These are phyloP conservation scores for Cyberlindnera veronae DNA, from an alignment of 805 yeast genomes.

Conservation along the genomic window DNA sequence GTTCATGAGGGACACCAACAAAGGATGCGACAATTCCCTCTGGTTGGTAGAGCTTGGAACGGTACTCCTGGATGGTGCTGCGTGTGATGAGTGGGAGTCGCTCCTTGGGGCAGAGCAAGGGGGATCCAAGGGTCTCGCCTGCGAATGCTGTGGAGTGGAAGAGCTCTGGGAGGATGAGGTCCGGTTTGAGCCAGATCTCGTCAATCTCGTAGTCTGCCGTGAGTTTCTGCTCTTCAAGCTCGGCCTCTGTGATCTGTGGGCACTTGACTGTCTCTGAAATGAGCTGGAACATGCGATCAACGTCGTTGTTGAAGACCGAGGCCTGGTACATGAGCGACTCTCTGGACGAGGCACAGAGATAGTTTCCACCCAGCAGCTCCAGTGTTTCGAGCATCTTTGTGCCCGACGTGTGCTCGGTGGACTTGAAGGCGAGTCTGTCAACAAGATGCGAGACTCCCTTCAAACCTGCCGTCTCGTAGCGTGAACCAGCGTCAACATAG, in stretches of 20 bases:
- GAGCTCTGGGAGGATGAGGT: constrained; percentile 83
- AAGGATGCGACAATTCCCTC: constrained; percentile 81
- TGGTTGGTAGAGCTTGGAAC: constrained; percentile 68
- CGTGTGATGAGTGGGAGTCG: constrained; percentile 53
- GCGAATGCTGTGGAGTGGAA: constrained; percentile 79
- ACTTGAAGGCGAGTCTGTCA: constrained; percentile 83
- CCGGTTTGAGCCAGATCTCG: constrained; percentile 82
- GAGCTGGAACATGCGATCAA: constrained; percentile 71
- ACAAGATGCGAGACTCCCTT: constrained; percentile 80
- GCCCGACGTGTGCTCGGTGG: constrained; percentile 57
- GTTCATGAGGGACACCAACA: constrained; percentile 74
- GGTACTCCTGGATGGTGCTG: constrained; percentile 54
- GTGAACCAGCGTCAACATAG: constrained; percentile 86
- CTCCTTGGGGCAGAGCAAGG: constrained; percentile 77
- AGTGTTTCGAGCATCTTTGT: constrained; percentile 69
- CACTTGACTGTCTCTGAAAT: constrained; percentile 73
- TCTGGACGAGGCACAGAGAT: constrained; percentile 87
- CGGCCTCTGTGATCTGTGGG: constrained; percentile 67
- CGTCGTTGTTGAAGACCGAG: constrained; percentile 84
- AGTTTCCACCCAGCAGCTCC: constrained; percentile 87
- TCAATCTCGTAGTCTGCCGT: constrained; percentile 79
- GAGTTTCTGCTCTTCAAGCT: constrained; percentile 65
- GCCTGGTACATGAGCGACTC: constrained; percentile 94
- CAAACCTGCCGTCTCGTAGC: constrained; percentile 61
- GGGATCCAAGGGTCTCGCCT: constrained; percentile 76